Conservation (phyloP, 768 basidiomycete species). For the Cystobasidium onofrii region DNA sequence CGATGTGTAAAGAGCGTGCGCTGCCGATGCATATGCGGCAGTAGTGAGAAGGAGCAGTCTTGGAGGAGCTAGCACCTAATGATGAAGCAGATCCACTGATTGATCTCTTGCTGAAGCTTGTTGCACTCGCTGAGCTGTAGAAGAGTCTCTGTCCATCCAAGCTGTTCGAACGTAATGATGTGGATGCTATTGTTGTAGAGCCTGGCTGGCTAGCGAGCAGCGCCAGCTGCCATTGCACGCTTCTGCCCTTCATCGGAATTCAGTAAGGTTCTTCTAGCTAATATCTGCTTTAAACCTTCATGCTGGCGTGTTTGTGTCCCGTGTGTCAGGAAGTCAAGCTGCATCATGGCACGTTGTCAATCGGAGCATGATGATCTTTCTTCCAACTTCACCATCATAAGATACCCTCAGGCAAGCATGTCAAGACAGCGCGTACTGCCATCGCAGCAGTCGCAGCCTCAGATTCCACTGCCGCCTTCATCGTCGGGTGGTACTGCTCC, state of each 20-base stretch:
- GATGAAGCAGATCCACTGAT: not conserved
- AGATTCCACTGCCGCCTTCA: constrained; percentile 1
- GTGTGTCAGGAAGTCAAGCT: not conserved
- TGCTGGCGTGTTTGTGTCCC: not conserved
- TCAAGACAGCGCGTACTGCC: constrained; percentile 26
- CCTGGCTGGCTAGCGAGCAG: not conserved
- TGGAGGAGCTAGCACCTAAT: not conserved
- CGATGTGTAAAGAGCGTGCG: not conserved
- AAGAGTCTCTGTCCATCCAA: not conserved
- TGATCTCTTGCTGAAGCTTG: not conserved
- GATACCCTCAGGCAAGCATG: not conserved
- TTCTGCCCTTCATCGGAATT: not conserved
- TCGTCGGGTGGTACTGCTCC: not conserved
- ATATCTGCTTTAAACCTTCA: not conserved
- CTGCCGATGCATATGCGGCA: not conserved
- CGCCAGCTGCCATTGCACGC: not conserved
- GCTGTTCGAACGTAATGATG: not conserved
- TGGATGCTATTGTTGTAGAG: not conserved
- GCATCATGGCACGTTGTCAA: not conserved
- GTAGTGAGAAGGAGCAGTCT: not conserved
- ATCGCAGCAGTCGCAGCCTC: constrained; percentile 10
- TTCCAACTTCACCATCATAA: too few species aligned
- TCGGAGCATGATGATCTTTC: too few species aligned
- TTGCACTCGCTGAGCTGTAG: not conserved
- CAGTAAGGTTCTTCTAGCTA: not conserved